phyloP scores from a whole-genome alignment of 768 basidiomycete genomes.

The Auricularia sp. region DNA sequence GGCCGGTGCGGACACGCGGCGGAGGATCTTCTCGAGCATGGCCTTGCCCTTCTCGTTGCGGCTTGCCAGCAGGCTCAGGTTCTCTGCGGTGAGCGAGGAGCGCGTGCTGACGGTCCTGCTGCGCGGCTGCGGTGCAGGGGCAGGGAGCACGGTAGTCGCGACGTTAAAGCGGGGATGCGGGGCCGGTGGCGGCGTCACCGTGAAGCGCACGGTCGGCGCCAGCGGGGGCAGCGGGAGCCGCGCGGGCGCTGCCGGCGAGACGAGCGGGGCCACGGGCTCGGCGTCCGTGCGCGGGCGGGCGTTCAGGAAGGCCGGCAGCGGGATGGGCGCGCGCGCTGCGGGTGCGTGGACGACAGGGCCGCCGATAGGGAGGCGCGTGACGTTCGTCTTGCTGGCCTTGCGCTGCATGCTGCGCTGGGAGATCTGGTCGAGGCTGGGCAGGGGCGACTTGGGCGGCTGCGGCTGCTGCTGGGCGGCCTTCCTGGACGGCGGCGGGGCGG shows the following conservation, averaged over 20 bases:
- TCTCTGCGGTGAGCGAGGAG: conserved; percentile 14
- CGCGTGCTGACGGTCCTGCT: conserved; percentile 13
- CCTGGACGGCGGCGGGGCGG: conserved; percentile 4
- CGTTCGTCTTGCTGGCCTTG: background rate
- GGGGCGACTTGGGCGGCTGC: conserved; percentile 14
- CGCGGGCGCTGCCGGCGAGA: conserved; percentile 33
- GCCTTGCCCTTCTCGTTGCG: conserved; percentile 26
- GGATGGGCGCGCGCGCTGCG: conserved; percentile 17
- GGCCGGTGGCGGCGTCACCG: conserved; percentile 56
- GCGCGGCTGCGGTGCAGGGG: conserved; percentile 4
- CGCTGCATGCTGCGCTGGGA: conserved; percentile 24
- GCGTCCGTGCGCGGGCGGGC: conserved; percentile 28
- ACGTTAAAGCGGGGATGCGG: conserved; percentile 35
- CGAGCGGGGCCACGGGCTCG: conserved; percentile 39
- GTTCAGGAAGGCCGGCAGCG: conserved; percentile 23
- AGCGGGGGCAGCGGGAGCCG: conserved; percentile 1
- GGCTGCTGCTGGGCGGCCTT: background rate
- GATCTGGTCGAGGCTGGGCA: conserved; percentile 72
- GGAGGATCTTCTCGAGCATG: conserved; percentile 17
- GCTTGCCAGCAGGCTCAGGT: conserved; percentile 10
- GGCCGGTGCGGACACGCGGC: conserved; percentile 54
- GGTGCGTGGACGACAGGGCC: conserved; percentile 30
- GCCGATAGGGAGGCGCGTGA: conserved; percentile 24
- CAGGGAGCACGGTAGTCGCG: conserved; percentile 42
- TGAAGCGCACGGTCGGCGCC: conserved; percentile 20